phyloP scores from a whole-genome alignment of 2,329 filamentous ascomycete species.

The Arthroderma uncinatum region DNA sequence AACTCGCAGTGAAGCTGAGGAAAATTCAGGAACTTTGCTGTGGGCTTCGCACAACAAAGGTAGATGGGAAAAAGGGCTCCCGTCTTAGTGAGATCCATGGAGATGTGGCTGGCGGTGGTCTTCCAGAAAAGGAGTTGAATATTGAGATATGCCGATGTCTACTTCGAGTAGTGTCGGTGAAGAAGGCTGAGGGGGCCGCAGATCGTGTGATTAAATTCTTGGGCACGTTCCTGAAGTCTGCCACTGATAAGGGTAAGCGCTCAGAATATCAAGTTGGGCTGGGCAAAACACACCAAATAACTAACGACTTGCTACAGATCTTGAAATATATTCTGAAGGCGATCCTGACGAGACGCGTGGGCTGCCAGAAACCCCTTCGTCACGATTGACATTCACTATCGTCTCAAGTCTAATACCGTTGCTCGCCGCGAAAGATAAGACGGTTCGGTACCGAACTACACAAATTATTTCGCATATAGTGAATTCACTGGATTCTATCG shows the following conservation, averaged over 20 bases:
- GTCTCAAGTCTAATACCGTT: conserved; percentile 63
- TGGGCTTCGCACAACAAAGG: conserved; percentile 40
- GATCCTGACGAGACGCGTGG: conserved; percentile 58
- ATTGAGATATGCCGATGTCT: conserved; percentile 73
- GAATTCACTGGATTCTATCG: conserved; percentile 82
- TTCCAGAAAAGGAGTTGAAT: conserved; percentile 75
- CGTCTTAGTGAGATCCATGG: conserved; percentile 25
- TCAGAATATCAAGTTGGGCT: neutral
- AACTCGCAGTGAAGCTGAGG: conserved; percentile 73
- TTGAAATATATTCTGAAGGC: conserved; percentile 50
- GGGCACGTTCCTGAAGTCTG: conserved; percentile 70
- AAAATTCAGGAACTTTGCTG: conserved; percentile 82
- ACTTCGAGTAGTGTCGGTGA: conserved; percentile 69
- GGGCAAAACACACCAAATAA: neutral
- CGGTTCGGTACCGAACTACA: conserved; percentile 76
- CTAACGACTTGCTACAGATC: conserved; percentile 37
- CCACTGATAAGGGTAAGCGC: conserved; percentile 45
- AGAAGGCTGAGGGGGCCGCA: conserved; percentile 81
- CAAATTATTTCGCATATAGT: conserved; percentile 85
- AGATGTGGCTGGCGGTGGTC: conserved; percentile 40
- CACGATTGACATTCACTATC: conserved; percentile 62
- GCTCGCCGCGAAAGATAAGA: conserved; percentile 82
- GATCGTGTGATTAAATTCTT: conserved; percentile 78
- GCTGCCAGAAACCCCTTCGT: conserved; percentile 72
- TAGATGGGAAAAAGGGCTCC: conserved; percentile 24